phyloP scores from a whole-genome alignment of 768 basidiomycete species.

The Kwoniella pini region DNA sequence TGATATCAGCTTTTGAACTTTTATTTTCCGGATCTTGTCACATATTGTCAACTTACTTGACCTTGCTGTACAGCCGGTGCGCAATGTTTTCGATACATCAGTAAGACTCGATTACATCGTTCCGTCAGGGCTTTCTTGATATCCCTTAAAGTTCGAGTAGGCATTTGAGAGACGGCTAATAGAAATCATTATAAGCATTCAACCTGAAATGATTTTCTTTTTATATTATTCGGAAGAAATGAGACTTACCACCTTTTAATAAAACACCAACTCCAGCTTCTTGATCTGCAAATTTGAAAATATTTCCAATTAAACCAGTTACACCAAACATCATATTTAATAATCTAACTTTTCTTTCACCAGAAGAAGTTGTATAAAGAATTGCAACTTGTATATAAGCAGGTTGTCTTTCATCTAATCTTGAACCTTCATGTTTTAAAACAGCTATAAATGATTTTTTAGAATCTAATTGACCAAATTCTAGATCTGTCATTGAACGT shows the following conservation, averaged over 20 bases:
- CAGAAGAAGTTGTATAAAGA: conserved; percentile 75
- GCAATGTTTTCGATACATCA: conserved; percentile 86
- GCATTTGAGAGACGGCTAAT: conserved; percentile 74
- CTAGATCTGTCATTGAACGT: conserved; percentile 65
- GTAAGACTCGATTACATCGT: conserved; percentile 72
- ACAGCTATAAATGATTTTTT: conserved; percentile 75
- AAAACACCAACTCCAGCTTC: conserved; percentile 75
- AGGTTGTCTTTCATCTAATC: conserved; percentile 68
- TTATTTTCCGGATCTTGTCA: conserved; percentile 5
- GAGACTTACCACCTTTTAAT: conserved; percentile 70
- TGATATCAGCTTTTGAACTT: not conserved
- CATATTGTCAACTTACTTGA: conserved; percentile 62
- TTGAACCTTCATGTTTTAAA: conserved; percentile 69
- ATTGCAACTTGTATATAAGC: conserved; percentile 83
- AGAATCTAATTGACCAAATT: conserved; percentile 75
- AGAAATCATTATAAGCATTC: too few species aligned
- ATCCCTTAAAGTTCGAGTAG: conserved; percentile 64
- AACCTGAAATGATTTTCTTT: not conserved
- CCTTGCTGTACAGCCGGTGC: conserved; percentile 72
- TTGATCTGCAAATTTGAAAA: conserved; percentile 88
- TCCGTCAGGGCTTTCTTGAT: conserved; percentile 85
- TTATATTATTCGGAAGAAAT: not conserved
- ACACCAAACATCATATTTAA: conserved; percentile 83
- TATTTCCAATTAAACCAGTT: conserved; percentile 79
- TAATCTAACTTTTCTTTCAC: conserved; percentile 78